Evolutionary conservation across 495 filamentous ascomycete genomes (phyloP), one percentile per base, ranked within the genome.

Genomic region (Cladorrhinum samala): DNA sequence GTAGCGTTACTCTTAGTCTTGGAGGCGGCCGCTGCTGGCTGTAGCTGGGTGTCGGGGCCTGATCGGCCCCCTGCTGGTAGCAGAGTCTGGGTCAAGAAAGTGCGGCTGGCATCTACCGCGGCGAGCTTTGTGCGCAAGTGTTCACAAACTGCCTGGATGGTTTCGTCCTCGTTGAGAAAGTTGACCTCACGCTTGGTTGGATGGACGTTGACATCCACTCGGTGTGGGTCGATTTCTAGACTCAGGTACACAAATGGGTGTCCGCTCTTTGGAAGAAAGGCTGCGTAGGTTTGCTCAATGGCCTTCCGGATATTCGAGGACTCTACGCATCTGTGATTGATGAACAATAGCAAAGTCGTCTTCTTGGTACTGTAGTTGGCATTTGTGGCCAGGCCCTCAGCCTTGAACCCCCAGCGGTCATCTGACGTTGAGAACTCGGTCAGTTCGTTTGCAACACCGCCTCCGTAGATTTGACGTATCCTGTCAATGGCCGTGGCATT

Each of bases 131-230:
- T 75, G 42, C 88, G 81, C 46, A 97, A 85, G 46, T 88, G 84
- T 54, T 83, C 79, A 70, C 90, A 95, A 24, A 99, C 84, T 43
- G 78, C 81, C 61, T 95, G 89, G 54, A 95, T 86, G 49, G 97
- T 95, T 58, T 97, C 93, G 59, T 97, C 94, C 65, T 99, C 94
- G 56, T 97, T 95, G 3, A 99, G 77, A 65, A 99, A 97, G 64
- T 97, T 95, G 24, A 99, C 94, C 67, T 99, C 94, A 46, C 92
- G 80, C 66, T 99, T 99, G 2, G 94, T 97, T 3, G 94, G 94
- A 65, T 99, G 94, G 0, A 99, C 84, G 61, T 99, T 99, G 62
- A 99, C 94, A 68, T 99, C 94, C 2, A 99, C 89, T 13, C 91
- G 81, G 37, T 87, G 81, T 8, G 94, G 93, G 54, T 97, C 91